Evolutionary conservation across 2,329 filamentous ascomycete species (phyloP), one percentile per base, ranked within the genome.

Genomic region (Neonectria punicea): DNA sequence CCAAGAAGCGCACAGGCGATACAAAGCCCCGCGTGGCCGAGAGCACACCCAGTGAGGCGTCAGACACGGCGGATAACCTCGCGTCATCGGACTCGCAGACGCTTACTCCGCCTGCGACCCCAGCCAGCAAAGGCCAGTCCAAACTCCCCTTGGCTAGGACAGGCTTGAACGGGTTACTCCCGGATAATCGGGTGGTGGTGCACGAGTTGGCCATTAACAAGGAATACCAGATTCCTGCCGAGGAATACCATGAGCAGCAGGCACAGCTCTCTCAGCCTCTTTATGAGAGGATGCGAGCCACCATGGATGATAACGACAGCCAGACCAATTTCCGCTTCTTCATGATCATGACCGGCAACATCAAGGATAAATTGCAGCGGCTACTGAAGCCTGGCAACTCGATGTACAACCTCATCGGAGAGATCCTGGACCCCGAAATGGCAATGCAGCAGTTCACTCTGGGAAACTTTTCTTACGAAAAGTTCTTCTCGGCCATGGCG

Each of bases 181-280:
- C 92, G 0, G 87, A 90, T 64, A 96, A 95, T 72, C 86, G 93
- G 28, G 81, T 92, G 11, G 83, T 95, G 16, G 90, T 93, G 1
- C 93, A 95, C 75, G 93, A 95, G 79, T 81, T 96, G 49, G 90
- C 92, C 9, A 91, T 96, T 70, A 92, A 95, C 78, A 90, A 89
- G 70, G 90, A 93, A 70, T 95, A 91, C 75, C 88, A 90, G 53
- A 90, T 95, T 50, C 89, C 92, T 3, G 80, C 84, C 1, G 83
- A 87, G 53, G 84, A 89, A 63, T 89, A 83, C 77, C 84, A 83
- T 76, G 88, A 84, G 79, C 89, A 84, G 77, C 86, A 87, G 68
- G 82, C 82, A 44, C 77, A 80, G 13, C 74, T 83, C 9, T 80
- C 86, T 51, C 79, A 79, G 16, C 85, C 86, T 0, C 74, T 87